phyloP scores from a whole-genome alignment of 1,284 basidiomycete species.

The Puccinia triticina region DNA sequence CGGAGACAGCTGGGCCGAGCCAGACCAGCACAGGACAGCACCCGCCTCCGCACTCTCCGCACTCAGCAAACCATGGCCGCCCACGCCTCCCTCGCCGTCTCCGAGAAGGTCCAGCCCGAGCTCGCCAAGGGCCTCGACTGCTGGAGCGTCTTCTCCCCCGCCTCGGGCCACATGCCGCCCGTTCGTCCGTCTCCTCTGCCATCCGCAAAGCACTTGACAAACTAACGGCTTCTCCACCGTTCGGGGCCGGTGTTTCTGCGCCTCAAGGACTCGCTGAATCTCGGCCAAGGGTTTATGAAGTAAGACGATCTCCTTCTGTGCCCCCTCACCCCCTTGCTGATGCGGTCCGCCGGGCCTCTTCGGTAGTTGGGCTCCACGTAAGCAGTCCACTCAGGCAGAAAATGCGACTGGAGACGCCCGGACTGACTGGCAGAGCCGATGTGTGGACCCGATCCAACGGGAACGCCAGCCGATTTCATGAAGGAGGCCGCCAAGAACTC shows the following conservation, averaged over 20 bases:
- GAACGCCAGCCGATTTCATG: slow-evolving; percentile 67
- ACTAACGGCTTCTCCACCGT: too few species aligned
- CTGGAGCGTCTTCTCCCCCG: slow-evolving; percentile 49
- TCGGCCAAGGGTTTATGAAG: slow-evolving; percentile 59
- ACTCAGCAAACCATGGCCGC: too few species aligned
- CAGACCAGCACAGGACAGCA: too few species aligned
- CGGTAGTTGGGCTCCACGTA: slow-evolving; percentile 35
- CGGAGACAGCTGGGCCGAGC: too few species aligned
- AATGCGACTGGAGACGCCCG: not conserved
- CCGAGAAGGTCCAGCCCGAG: slow-evolving; percentile 33
- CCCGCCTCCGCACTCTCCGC: too few species aligned
- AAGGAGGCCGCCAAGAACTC: slow-evolving; percentile 74
- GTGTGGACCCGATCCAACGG: too few species aligned
- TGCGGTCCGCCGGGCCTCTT: not conserved
- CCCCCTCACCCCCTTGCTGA: not conserved
- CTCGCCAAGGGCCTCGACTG: slow-evolving; percentile 44
- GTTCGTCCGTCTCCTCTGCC: not conserved
- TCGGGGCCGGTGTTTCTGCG: not conserved
- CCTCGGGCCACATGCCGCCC: slow-evolving; percentile 32
- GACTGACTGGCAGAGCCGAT: too few species aligned
- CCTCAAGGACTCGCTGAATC: slow-evolving; percentile 56
- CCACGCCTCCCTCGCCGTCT: not conserved
- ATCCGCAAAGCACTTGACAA: too few species aligned
- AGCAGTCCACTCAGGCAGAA: not conserved
- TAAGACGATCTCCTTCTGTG: slow-evolving; percentile 71